These are phyloP conservation scores for Sclerotinia spermophila DNA, from an alignment of 2,329 filamentous ascomycete genomes.

Conservation along the genomic window DNA sequence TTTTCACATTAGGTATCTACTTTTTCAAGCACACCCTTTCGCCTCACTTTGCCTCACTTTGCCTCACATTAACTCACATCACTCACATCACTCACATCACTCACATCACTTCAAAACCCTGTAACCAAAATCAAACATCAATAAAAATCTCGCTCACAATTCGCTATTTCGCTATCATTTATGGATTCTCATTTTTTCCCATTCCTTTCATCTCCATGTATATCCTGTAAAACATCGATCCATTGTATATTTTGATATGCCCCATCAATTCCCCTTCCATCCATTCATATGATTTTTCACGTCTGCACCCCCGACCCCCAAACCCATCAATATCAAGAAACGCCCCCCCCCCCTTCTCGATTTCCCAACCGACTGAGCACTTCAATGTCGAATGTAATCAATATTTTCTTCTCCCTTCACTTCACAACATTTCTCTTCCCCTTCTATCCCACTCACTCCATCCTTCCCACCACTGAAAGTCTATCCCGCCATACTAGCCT, in stretches of 20 bases:
- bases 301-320: not conserved
- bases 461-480: not conserved
- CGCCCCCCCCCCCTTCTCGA: not conserved
- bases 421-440: not conserved
- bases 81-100: not conserved
- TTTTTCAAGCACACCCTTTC: too few species aligned
- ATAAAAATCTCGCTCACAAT: not conserved
- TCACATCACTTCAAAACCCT: not conserved
- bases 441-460: not conserved
- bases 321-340: constrained; percentile 6
- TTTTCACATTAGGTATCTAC: too few species aligned
- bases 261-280: not conserved
- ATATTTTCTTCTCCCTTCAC: not conserved
- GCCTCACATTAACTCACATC: too few species aligned
- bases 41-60: too few species aligned
- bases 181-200: not conserved
- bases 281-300: not conserved
- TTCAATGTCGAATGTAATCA: constrained; percentile 29
- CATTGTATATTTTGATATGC: not conserved
- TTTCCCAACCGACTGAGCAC: constrained; percentile 27
- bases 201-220: not conserved
- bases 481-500: constrained; percentile 31
- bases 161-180: not conserved
- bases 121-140: not conserved
- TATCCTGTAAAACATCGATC: constrained; percentile 2